A percentile compares a stretch with the other conserved stretches of the same genome.
Evolutionary conservation across 2,329 filamentous ascomycete genomes (phyloP).

Genomic region (Basipetospora chlamydospora): DNA sequence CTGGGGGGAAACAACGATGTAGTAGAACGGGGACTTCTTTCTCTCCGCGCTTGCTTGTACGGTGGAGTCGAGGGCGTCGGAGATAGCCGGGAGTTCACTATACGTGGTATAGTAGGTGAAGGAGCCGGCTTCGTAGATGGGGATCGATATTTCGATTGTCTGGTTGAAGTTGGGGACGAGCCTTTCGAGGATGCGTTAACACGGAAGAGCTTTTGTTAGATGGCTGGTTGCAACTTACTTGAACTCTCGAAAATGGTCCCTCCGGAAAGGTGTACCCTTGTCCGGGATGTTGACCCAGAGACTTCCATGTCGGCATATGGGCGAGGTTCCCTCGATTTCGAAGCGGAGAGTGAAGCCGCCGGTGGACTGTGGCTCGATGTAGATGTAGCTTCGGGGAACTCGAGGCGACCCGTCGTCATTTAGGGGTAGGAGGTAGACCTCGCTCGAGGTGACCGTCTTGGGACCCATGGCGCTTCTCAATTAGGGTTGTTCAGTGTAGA

Average conservation of each 20-base stretch:
- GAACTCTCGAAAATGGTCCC: conserved; percentile 72
- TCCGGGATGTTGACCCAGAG: conserved; percentile 93
- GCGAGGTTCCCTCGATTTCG: conserved; percentile 85
- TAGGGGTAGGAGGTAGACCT: conserved; percentile 79
- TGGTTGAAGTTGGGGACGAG: conserved; percentile 86
- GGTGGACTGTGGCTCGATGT: conserved; percentile 60
- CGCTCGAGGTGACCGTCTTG: conserved; percentile 47
- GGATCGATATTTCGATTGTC: conserved; percentile 77
- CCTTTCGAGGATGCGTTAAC: conserved; percentile 28
- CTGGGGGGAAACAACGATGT: conserved; percentile 82
- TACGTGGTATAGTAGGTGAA: conserved; percentile 94
- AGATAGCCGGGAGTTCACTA: conserved; percentile 68
- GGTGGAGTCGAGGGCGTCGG: conserved; percentile 30
- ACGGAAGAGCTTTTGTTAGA: too few species aligned
- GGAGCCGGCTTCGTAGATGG: conserved; percentile 68
- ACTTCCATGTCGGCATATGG: conserved; percentile 85
- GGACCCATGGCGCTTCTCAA: too few species aligned
- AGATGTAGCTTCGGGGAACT: conserved; percentile 80
- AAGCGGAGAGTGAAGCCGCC: conserved; percentile 75
- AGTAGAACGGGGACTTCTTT: conserved; percentile 64
- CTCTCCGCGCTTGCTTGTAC: conserved; percentile 5
- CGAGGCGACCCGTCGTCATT: conserved; percentile 88
- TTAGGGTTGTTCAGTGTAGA: too few species aligned
- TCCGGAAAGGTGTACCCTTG: conserved; percentile 58
- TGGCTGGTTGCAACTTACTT: conserved; percentile 67